Percentiles rank a stretch among this genome's conserved stretches.
Evolutionary conservation across 345 rosid genomes (phyloP).

Genomic region (Laguncularia racemosa): DNA sequence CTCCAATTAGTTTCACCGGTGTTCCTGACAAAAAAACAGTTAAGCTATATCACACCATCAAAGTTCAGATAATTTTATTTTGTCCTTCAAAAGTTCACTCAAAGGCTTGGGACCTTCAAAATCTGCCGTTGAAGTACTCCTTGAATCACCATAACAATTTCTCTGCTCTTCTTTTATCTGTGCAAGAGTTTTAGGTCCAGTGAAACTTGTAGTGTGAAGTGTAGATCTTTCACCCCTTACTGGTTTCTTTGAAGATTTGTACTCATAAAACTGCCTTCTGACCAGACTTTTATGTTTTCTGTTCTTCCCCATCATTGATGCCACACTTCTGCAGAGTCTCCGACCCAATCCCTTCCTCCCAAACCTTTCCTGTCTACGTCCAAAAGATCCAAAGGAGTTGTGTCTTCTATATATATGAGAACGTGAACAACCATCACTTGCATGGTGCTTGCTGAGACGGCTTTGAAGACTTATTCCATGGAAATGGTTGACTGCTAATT

Average conservation of each 20-base stretch:
- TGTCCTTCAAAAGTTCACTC: slow-evolving; percentile 49
- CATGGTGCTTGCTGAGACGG: slow-evolving; percentile 20
- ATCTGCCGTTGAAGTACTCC: slow-evolving; percentile 13
- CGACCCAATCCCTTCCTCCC: slow-evolving; percentile 13
- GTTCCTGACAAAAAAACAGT: slow-evolving; percentile 5
- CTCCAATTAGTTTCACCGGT: too few species aligned
- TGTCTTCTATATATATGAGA: slow-evolving; percentile 20
- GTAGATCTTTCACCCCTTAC: slow-evolving; percentile 19
- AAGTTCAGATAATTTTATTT: slow-evolving; percentile 8
- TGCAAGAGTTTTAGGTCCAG: slow-evolving; percentile 47
- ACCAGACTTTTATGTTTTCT: slow-evolving; percentile 14
- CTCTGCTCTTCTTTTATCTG: slow-evolving; percentile 46
- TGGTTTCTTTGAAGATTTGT: slow-evolving; percentile 19
- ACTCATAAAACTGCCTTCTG: slow-evolving; percentile 11
- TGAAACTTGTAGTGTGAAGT: slow-evolving; percentile 22
- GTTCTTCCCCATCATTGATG: slow-evolving; percentile 21
- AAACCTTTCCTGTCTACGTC: slow-evolving; percentile 16
- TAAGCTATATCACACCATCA: slow-evolving; percentile 1
- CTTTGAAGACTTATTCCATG: slow-evolving; percentile 30
- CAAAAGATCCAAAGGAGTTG: slow-evolving; percentile 13
- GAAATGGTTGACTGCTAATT: slow-evolving; percentile 11
- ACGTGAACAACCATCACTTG: slow-evolving; percentile 13
- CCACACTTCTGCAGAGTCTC: slow-evolving; percentile 21
- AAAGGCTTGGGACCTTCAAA: slow-evolving; percentile 48
- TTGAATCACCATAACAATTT: slow-evolving; percentile 6